Evolutionary conservation across 257 asterid genomes (phyloP).

Genomic region (Primulina huaijiensis): DNA sequence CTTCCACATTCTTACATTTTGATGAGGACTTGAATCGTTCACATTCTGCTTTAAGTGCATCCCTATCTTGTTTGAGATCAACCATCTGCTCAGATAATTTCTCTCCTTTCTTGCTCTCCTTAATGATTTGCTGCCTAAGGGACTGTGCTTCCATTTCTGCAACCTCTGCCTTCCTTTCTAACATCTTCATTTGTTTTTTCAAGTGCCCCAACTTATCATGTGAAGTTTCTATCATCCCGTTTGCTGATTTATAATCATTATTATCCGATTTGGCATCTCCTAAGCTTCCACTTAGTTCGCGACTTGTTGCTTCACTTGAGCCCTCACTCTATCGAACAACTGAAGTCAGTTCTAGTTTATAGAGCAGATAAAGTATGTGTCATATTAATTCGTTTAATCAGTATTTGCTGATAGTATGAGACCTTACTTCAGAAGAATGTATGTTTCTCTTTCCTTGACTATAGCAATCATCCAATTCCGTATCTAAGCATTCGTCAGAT

Average conservation of each 20-base stretch:
- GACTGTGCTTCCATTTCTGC: slow-evolving; percentile 78
- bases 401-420: slow-evolving; percentile 26
- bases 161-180: slow-evolving; percentile 68
- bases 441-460: slow-evolving; percentile 30
- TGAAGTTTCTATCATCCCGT: slow-evolving; percentile 30
- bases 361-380: slow-evolving; percentile 16
- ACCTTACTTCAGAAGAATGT: slow-evolving; percentile 64
- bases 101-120: slow-evolving; percentile 65
- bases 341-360: slow-evolving; percentile 14
- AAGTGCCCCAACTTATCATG: slow-evolving; percentile 29
- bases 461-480: slow-evolving; percentile 33
- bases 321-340: slow-evolving; percentile 48
- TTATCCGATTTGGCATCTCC: slow-evolving; percentile 40
- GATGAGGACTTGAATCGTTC: slow-evolving; percentile 51
- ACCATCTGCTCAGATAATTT: slow-evolving; percentile 56
- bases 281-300: slow-evolving; percentile 41
- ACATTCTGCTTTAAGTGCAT: slow-evolving; percentile 51
- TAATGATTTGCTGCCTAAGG: slow-evolving; percentile 67
- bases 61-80: slow-evolving; percentile 59
- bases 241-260: slow-evolving; percentile 30
- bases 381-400: not conserved
- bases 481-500: slow-evolving; percentile 39
- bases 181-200: slow-evolving; percentile 39
- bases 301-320: slow-evolving; percentile 39
- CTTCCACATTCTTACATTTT: slow-evolving; percentile 30